These are phyloP conservation scores for Oxytropis ochrocephala DNA, from an alignment of 306 rosid species.

Conservation along the genomic window DNA sequence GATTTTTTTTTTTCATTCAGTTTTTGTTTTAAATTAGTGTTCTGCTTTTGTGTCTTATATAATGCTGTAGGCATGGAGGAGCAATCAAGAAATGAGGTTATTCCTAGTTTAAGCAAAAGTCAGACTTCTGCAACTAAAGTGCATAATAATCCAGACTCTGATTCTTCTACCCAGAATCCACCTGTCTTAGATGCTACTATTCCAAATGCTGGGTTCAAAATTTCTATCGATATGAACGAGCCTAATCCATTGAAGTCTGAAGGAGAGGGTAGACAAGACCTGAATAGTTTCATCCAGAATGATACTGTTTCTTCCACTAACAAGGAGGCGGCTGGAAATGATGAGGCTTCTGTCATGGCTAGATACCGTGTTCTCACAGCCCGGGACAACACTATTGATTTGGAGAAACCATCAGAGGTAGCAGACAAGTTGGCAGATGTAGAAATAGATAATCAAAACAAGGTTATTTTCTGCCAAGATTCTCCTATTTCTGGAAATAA, in stretches of 20 bases:
- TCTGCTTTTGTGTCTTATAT: slow-evolving; percentile 27
- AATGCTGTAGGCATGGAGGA: slow-evolving; percentile 31
- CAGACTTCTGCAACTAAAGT: slow-evolving; percentile 27
- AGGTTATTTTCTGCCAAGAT: slow-evolving; percentile 11
- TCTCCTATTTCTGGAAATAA: slow-evolving; percentile 17
- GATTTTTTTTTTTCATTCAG: not conserved
- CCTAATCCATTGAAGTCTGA: slow-evolving; percentile 19
- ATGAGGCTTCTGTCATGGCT: slow-evolving; percentile 48
- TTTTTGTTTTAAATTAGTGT: slow-evolving; percentile 17
- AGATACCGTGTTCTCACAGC: slow-evolving; percentile 41
- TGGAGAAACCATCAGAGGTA: slow-evolving; percentile 26
- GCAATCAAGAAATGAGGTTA: slow-evolving; percentile 23
- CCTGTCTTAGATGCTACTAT: slow-evolving; percentile 17
- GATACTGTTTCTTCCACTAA: slow-evolving; percentile 24
- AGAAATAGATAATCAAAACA: slow-evolving; percentile 16
- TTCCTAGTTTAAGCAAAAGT: slow-evolving; percentile 26
- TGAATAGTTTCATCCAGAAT: slow-evolving; percentile 17
- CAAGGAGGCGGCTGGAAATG: not conserved
- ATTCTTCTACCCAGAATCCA: slow-evolving; percentile 21
- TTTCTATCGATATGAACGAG: slow-evolving; percentile 26
- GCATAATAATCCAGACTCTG: slow-evolving; percentile 26
- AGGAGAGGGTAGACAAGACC: slow-evolving; percentile 16
- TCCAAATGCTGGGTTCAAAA: slow-evolving; percentile 26
- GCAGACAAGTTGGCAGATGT: slow-evolving; percentile 17
- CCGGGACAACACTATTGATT: slow-evolving; percentile 13